These are phyloP conservation scores for Cladophialophora exuberans DNA, from an alignment of 2,329 filamentous ascomycete genomes.

Conservation along the genomic window DNA sequence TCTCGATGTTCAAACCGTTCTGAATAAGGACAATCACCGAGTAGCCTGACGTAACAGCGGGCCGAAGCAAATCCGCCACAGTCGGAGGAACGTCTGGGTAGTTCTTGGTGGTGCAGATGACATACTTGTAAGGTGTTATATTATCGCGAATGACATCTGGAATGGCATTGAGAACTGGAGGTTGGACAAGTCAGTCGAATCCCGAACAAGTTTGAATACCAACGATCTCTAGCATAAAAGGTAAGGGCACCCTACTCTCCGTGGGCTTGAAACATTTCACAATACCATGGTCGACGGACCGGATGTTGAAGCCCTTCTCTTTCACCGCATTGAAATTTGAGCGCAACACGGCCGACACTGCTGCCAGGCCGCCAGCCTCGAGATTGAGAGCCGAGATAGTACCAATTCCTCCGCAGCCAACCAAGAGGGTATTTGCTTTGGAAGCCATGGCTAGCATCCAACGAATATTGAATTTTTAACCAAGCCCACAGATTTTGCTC, in stretches of 20 bases:
- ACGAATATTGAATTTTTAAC: no score
- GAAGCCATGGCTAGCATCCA: not conserved
- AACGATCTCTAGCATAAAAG: no score
- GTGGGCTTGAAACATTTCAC: constrained; percentile 54
- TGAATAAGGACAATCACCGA: constrained; percentile 61
- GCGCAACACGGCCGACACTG: constrained; percentile 58
- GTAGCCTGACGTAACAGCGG: constrained; percentile 53
- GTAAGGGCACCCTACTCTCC: constrained; percentile 33
- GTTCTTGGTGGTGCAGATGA: constrained; percentile 63
- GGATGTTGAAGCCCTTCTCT: constrained; percentile 55
- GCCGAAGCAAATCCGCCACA: constrained; percentile 52
- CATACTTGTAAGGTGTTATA: constrained; percentile 53
- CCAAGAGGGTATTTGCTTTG: constrained; percentile 50
- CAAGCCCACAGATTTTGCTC: no score
- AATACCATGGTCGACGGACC: constrained; percentile 59
- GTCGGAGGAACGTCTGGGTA: constrained; percentile 56
- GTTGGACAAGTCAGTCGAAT: not conserved
- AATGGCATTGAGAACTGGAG: constrained; percentile 50
- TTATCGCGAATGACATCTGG: constrained; percentile 45
- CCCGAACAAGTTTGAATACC: no score
- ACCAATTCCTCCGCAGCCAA: constrained; percentile 63
- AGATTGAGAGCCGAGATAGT: constrained; percentile 60
- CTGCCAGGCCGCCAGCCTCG: constrained; percentile 53
- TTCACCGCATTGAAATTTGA: constrained; percentile 58
- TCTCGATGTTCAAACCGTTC: constrained; percentile 66